Base-by-base conservation (phyloP, 352 stramenopile genomes). In the Halophytophthora batemanensis region DNA sequence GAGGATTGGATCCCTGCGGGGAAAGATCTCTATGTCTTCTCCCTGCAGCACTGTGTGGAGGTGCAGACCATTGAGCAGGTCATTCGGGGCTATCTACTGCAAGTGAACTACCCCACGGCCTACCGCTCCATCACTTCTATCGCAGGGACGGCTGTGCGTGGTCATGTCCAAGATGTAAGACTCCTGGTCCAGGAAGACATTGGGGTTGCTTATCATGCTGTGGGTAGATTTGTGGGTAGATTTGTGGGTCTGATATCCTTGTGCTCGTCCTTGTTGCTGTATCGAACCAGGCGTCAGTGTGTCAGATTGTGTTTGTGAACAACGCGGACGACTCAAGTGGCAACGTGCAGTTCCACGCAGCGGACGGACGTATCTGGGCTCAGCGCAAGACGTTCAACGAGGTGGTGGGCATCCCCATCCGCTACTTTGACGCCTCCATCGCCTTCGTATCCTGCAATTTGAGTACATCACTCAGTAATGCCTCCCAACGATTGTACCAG, bases 261-360 rank as follows among this genome's bases (percentile, higher is more conserved):
- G 11, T 46, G 14, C 15, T 28, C 12, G 15, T 29, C 6, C 17
- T 45, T 33, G 15, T 39, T 14, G 28, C 31, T 43, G 3, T 45
- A 4, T 4, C 8, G 25, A 10, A 8, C 8, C 25, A 91, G 74
- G 79, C 79, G 8, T 69, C 71, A 0, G 75, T 92, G 15, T 90
- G 82, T 52, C 81, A 94, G 59, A 87, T 94, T 42, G 70, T 94
- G 7, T 94, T 94, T 60, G 79, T 91, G 41, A 91, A 91, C 66
- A 82, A 87, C 45, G 78, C 80, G 1, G 83, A 94, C 46, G 81
- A 91, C 18, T 69, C 77, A 6, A 90, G 79, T 41, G 83, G 83
- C 8, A 94, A 91, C 45, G 83, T 91, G 10, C 69, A 82, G 35
- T 84, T 92, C 40, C 74, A 87, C 47, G 72, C 75, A 0, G 69